These are phyloP conservation scores for Geranium rotundifolium DNA, from an alignment of 345 rosid genomes.

Conservation along the genomic window DNA sequence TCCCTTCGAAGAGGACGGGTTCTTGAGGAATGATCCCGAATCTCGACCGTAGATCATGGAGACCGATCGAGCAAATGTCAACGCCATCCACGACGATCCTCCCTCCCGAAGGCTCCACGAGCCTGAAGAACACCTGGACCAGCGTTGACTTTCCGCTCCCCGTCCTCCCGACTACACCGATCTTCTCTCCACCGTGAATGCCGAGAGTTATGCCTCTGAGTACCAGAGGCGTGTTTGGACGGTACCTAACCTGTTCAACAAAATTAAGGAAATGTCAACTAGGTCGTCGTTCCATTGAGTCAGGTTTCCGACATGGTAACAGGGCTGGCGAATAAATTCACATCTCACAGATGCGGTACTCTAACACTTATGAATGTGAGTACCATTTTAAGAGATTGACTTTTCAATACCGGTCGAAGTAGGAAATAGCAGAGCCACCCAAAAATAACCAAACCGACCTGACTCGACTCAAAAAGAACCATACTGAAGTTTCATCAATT, in stretches of 20 bases:
- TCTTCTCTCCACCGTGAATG: constrained; percentile 79
- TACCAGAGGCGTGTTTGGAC: constrained; percentile 79
- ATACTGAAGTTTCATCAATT: no score
- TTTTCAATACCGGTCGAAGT: no score
- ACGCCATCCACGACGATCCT: constrained; percentile 73
- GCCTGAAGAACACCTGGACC: constrained; percentile 79
- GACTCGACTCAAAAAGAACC: no score
- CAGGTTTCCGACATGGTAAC: no score
- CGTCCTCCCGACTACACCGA: constrained; percentile 88
- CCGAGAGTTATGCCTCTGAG: constrained; percentile 69
- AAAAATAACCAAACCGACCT: no score
- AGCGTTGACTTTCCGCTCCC: constrained; percentile 95
- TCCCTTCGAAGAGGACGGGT: constrained; percentile 93
- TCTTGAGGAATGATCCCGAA: constrained; percentile 97
- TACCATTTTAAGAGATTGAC: neutral
- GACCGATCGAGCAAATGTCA: constrained; percentile 56
- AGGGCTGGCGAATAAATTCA: no score
- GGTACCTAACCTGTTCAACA: constrained; percentile 62
- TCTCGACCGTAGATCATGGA: constrained; percentile 87
- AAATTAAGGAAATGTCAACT: neutral
- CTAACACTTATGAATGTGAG: neutral
- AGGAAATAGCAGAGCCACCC: no score
- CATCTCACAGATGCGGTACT: no score
- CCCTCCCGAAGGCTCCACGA: constrained; percentile 85
- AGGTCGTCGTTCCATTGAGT: no score